phyloP scores from a whole-genome alignment of 164 flowering plant species.

The Chimonanthus praecox region DNA sequence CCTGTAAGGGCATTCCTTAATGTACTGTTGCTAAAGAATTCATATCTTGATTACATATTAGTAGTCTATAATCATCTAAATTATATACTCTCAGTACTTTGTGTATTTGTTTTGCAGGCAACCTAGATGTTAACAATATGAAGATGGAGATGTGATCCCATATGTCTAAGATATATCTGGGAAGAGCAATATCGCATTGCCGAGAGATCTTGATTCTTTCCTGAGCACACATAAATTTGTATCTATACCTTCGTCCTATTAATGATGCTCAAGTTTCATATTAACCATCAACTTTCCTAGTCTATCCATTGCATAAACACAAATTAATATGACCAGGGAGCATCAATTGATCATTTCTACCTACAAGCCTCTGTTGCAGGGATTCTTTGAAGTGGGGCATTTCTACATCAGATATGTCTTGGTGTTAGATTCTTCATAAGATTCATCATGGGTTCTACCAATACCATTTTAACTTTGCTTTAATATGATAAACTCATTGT shows the following conservation, averaged over 20 bases:
- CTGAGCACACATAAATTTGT: conserved; percentile 1
- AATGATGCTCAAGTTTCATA: background rate
- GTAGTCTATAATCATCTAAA: background rate
- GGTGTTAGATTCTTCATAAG: too few species aligned
- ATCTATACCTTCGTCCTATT: background rate
- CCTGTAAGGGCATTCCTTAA: background rate
- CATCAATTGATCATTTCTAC: too few species aligned
- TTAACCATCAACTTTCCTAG: background rate
- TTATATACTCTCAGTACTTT: background rate
- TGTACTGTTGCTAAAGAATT: background rate
- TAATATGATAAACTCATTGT: too few species aligned
- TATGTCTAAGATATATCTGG: conserved; percentile 1
- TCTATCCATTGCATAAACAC: background rate
- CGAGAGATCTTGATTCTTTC: background rate
- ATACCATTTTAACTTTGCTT: too few species aligned
- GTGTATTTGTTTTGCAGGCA: conserved; percentile 3
- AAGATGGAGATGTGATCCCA: conserved; percentile 49
- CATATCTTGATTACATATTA: background rate
- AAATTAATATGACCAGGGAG: background rate
- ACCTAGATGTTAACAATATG: conserved; percentile 16
- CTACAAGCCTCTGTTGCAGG: too few species aligned
- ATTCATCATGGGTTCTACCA: too few species aligned
- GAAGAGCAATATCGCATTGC: conserved; percentile 5
- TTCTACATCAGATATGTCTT: too few species aligned
- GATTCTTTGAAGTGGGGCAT: too few species aligned